phyloP scores from a whole-genome alignment of 768 basidiomycete species.

The Daedaleopsis nitida region DNA sequence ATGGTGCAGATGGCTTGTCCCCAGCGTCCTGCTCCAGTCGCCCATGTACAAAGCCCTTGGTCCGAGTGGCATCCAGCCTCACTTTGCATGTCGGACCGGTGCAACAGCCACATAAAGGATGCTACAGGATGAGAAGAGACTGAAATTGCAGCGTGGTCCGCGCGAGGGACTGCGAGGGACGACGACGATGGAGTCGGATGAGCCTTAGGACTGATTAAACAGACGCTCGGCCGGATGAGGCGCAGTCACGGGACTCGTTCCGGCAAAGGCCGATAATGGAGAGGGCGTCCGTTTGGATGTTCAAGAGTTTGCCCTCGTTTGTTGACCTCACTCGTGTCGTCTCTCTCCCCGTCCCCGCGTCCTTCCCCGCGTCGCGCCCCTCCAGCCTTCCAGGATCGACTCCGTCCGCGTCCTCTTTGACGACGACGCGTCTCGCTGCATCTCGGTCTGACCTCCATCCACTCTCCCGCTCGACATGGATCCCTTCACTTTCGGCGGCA shows the following conservation, averaged over 20 bases:
- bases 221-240: neutral
- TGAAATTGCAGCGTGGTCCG: no score
- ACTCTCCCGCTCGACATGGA: slow-evolving; percentile 26
- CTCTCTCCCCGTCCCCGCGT: neutral
- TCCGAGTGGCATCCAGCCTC: no score
- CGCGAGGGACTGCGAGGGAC: no score
- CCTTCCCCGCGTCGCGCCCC: slow-evolving; percentile 1
- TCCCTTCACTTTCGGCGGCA: slow-evolving; percentile 61
- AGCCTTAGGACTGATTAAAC: no score
- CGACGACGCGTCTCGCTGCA: neutral
- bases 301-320: neutral
- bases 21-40: no score
- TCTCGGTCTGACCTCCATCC: neutral
- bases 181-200: no score
- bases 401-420: neutral
- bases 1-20: no score
- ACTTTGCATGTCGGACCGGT: no score
- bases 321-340: neutral
- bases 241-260: neutral
- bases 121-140: no score
- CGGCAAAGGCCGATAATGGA: neutral
- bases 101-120: no score
- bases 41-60: no score
- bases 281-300: slow-evolving; percentile 1
- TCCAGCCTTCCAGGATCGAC: neutral